Conservation (phyloP, 1,284 basidiomycete species). For the Malassezia pachydermatis region DNA sequence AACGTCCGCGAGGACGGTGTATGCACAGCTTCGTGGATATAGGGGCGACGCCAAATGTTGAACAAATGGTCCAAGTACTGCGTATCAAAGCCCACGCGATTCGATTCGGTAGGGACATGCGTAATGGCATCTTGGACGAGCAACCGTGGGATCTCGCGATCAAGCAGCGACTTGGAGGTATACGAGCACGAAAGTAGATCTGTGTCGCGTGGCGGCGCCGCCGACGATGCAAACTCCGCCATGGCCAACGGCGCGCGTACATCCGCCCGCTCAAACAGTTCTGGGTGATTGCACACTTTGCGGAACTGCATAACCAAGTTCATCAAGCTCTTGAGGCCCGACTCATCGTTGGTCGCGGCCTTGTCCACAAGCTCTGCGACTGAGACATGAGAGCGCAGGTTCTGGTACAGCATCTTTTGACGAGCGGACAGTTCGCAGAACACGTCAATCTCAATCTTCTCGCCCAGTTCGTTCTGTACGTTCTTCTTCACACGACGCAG, state of each 20-base stretch:
- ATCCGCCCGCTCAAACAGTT: slow-evolving; percentile 94
- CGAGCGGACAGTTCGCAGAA: slow-evolving; percentile 88
- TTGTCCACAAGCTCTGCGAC: slow-evolving; percentile 88
- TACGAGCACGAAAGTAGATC: slow-evolving; percentile 73
- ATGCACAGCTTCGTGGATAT: slow-evolving; percentile 55
- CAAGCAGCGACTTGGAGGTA: slow-evolving; percentile 73
- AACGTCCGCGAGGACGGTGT: slow-evolving; percentile 59
- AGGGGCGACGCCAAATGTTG: slow-evolving; percentile 81
- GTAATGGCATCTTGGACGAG: slow-evolving; percentile 69
- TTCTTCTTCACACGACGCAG: slow-evolving; percentile 91
- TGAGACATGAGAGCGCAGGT: slow-evolving; percentile 81
- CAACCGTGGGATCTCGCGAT: slow-evolving; percentile 64
- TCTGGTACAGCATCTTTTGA: slow-evolving; percentile 84
- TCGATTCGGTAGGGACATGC: slow-evolving; percentile 58
- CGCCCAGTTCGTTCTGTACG: slow-evolving; percentile 98
- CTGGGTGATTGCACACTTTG: slow-evolving; percentile 98
- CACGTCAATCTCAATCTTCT: slow-evolving; percentile 98
- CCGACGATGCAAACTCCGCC: slow-evolving; percentile 68
- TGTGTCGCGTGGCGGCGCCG: slow-evolving; percentile 70
- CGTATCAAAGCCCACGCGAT: slow-evolving; percentile 56
- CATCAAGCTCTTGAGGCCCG: slow-evolving; percentile 86
- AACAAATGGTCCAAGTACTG: slow-evolving; percentile 63
- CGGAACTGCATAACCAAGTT: slow-evolving; percentile 99
- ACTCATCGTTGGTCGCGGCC: slow-evolving; percentile 74
- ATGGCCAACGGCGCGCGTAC: slow-evolving; percentile 87